These are phyloP conservation scores for Endoconidiophora laricicola DNA, from an alignment of 2,329 filamentous ascomycete genomes.

Conservation along the genomic window DNA sequence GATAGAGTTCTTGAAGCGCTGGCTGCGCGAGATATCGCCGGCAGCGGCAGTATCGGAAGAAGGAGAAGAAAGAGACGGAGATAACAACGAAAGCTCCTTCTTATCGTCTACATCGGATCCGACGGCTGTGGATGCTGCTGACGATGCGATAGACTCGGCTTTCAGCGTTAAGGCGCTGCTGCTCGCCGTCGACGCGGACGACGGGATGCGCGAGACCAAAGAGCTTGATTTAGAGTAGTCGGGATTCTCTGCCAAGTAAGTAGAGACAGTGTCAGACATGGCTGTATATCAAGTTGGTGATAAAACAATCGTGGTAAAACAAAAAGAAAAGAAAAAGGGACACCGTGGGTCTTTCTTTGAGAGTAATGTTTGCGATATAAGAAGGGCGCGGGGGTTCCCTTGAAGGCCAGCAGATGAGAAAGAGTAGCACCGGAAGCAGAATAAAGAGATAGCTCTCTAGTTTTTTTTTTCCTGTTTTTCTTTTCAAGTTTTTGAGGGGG, in stretches of 20 bases:
- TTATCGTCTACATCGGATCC: background rate
- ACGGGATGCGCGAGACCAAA: conserved; percentile 3
- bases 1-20: conserved; percentile 9
- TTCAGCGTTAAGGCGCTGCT: conserved; percentile 1
- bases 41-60: background rate
- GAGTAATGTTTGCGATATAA: background rate
- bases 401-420: background rate
- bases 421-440: background rate
- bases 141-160: conserved; percentile 9
- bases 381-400: background rate
- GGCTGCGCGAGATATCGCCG: conserved; percentile 8
- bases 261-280: background rate
- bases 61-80: background rate
- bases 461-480: background rate
- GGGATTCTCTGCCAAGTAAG: background rate
- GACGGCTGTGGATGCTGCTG: conserved; percentile 4
- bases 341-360: background rate
- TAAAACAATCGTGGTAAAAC: background rate
- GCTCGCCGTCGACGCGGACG: conserved; percentile 1
- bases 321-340: background rate
- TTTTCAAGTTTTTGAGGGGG: background rate
- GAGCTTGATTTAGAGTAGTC: background rate
- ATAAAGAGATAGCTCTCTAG: background rate
- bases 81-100: background rate
- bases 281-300: background rate